Evolutionary conservation across 768 basidiomycete species (phyloP).

Genomic region (Rhodotorula babjevae): DNA sequence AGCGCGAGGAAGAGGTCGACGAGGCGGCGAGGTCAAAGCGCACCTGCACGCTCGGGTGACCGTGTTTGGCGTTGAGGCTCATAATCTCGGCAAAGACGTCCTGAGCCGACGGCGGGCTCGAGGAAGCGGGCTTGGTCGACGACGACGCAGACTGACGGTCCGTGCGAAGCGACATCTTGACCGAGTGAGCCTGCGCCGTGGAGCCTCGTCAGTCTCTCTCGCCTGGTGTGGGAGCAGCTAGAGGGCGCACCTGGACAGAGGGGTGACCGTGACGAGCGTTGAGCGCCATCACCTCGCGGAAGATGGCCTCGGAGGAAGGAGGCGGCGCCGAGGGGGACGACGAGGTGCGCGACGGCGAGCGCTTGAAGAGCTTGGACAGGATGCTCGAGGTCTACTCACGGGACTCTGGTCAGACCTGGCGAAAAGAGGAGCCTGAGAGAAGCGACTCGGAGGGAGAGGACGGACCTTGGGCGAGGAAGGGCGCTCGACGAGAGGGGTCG

Average conservation of each 20-base stretch:
- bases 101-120: background rate
- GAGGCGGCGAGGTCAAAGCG: background rate
- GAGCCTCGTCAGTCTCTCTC: background rate
- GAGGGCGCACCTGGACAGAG: constrained; percentile 16
- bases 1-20: background rate
- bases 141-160: background rate
- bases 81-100: constrained; percentile 11
- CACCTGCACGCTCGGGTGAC: background rate
- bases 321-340: background rate
- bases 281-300: constrained; percentile 18
- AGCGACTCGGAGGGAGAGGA: background rate
- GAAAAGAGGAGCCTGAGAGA: too few relatives aligned
- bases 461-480: background rate
- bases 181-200: constrained; percentile 2
- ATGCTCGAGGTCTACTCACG: background rate
- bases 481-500: background rate
- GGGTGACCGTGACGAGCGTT: constrained; percentile 24
- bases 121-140: background rate
- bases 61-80: background rate
- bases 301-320: background rate
- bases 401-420: too few relatives aligned
- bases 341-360: background rate
- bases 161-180: constrained; percentile 2
- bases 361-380: background rate
- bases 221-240: background rate